Evolutionary conservation across 2,329 filamentous ascomycete species (phyloP).

Genomic region (Claviceps capensis): DNA sequence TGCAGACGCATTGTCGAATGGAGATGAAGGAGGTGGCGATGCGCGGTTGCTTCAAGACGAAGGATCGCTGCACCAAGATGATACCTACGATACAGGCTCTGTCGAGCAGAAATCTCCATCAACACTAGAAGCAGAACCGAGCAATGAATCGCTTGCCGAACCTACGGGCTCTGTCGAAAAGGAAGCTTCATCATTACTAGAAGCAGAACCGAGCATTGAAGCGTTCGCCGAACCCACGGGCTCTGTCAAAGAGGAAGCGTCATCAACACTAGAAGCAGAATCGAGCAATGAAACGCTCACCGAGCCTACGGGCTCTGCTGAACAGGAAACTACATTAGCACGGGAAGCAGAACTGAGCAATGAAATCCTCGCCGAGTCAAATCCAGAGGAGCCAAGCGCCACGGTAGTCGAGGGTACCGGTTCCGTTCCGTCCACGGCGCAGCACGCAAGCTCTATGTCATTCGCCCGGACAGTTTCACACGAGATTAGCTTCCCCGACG

Average conservation of each 20-base stretch:
- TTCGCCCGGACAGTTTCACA: constrained; percentile 52
- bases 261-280: not conserved
- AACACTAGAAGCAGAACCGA: too few species aligned
- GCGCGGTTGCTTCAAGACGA: constrained; percentile 14
- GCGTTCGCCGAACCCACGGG: not conserved
- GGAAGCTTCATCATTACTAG: not conserved
- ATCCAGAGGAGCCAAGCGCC: not conserved
- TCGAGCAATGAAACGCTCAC: not conserved
- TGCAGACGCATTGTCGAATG: constrained; percentile 1
- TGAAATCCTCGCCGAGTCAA: not conserved
- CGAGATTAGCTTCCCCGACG: constrained; percentile 44
- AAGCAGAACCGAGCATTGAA: not conserved
- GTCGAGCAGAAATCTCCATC: not conserved
- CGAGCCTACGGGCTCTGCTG: too few species aligned
- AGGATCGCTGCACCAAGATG: not conserved
- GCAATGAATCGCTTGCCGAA: not conserved
- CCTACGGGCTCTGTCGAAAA: not conserved
- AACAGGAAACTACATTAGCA: not conserved
- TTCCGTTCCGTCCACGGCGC: constrained; percentile 20
- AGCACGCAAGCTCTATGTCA: constrained; percentile 47
- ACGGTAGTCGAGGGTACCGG: not conserved
- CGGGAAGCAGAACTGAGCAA: not conserved
- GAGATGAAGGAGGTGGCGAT: constrained; percentile 10
- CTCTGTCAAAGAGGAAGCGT: not conserved
- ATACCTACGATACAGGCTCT: not conserved